Evolutionary conservation across 306 rosid species (phyloP).

Genomic region (Quercus dentata): DNA sequence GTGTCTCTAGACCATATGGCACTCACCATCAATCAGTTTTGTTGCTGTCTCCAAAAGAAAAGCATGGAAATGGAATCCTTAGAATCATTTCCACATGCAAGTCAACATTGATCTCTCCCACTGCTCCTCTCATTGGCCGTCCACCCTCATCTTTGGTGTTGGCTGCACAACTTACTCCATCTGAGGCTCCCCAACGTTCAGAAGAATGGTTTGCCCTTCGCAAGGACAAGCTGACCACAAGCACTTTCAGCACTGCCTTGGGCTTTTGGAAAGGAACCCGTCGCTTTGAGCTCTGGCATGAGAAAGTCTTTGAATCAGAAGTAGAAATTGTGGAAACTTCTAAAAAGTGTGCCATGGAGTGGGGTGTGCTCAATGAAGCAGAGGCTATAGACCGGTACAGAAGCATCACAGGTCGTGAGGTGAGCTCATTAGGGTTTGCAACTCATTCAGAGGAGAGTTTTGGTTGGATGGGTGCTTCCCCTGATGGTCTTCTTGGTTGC

Average conservation of each 20-base stretch:
- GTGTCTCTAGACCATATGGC: conserved; percentile 37
- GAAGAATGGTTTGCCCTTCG: conserved; percentile 98
- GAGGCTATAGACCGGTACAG: conserved; percentile 71
- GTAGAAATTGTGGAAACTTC: conserved; percentile 35
- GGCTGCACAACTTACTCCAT: conserved; percentile 37
- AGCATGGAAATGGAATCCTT: conserved; percentile 9
- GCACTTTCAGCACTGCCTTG: conserved; percentile 91
- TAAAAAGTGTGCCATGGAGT: conserved; percentile 63
- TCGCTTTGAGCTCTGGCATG: conserved; percentile 75
- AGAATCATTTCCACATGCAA: conserved; percentile 38
- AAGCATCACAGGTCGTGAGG: conserved; percentile 74
- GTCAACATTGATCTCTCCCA: conserved; percentile 14
- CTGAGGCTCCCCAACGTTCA: conserved; percentile 73
- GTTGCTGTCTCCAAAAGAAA: conserved; percentile 27
- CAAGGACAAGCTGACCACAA: conserved; percentile 82
- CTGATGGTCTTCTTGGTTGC: conserved; percentile 82
- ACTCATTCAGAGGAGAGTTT: conserved; percentile 53
- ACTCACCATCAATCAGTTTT: conserved; percentile 26
- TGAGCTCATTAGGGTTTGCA: conserved; percentile 69
- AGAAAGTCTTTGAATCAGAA: conserved; percentile 65
- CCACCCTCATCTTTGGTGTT: conserved; percentile 41
- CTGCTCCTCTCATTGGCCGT: conserved; percentile 20
- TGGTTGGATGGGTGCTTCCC: conserved; percentile 94
- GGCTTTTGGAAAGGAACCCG: conserved; percentile 94
- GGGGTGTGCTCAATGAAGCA: conserved; percentile 89